These are phyloP conservation scores for Penicillium sp. DNA, from an alignment of 2,329 filamentous ascomycete species.

Conservation along the genomic window DNA sequence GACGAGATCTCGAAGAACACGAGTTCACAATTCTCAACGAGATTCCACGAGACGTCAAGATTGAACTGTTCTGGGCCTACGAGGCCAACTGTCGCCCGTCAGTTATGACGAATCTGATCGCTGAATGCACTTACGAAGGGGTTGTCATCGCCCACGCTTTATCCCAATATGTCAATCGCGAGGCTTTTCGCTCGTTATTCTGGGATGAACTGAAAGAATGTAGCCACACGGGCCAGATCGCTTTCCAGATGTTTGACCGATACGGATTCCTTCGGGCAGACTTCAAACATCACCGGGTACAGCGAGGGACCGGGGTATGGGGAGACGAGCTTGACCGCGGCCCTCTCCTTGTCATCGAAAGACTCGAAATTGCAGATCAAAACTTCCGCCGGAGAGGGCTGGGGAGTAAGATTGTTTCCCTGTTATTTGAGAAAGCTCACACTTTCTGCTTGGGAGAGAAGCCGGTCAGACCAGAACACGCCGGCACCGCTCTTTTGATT, in stretches of 20 bases:
- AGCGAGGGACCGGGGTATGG: conserved; percentile 26
- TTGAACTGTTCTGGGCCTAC: conserved; percentile 11
- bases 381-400: conserved; percentile 27
- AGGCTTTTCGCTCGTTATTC: conserved; percentile 25
- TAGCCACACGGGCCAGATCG: conserved; percentile 27
- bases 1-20: conserved; percentile 14
- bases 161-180: conserved; percentile 20
- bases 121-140: conserved; percentile 15
- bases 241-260: conserved; percentile 33
- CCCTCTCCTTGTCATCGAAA: conserved; percentile 27
- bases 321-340: conserved; percentile 24
- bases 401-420: conserved; percentile 25
- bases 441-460: not conserved
- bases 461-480: not conserved
- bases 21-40: conserved; percentile 11
- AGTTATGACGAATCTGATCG: conserved; percentile 12
- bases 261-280: conserved; percentile 34
- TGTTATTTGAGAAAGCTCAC: conserved; percentile 24
- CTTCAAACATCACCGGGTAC: conserved; percentile 26
- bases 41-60: conserved; percentile 12
- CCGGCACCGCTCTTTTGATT: not conserved
- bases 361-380: conserved; percentile 15
- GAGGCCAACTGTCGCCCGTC: not conserved
- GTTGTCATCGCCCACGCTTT: conserved; percentile 16
- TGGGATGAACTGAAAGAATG: conserved; percentile 30